Percentiles rank a stretch among this genome's conserved stretches.
phyloP scores from a whole-genome alignment of 495 filamentous ascomycete species.

The Podospora appendiculata region DNA sequence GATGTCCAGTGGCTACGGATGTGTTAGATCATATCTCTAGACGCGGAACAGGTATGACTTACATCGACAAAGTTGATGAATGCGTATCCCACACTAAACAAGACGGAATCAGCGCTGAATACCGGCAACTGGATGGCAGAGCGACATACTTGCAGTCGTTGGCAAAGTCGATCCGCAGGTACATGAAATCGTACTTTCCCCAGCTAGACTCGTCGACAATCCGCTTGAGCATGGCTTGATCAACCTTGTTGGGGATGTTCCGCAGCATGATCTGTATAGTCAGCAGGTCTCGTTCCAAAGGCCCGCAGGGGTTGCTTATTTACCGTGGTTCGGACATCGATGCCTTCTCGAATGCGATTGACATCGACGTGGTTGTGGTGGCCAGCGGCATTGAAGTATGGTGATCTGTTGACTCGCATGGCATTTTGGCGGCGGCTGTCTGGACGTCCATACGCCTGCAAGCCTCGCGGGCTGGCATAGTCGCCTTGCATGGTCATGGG shows the following conservation, averaged over 20 bases:
- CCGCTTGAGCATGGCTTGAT: slow-evolving; percentile 68
- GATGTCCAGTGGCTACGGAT: slow-evolving; percentile 58
- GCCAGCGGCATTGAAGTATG: slow-evolving; percentile 32
- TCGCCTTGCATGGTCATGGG: slow-evolving; percentile 22
- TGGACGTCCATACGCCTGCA: slow-evolving; percentile 18
- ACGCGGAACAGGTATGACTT: slow-evolving; percentile 21
- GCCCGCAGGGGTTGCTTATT: slow-evolving; percentile 12
- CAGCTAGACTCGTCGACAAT: slow-evolving; percentile 72
- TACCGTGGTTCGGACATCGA: slow-evolving; percentile 69
- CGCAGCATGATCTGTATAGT: slow-evolving; percentile 77
- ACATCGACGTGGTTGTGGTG: slow-evolving; percentile 64
- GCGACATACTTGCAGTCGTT: slow-evolving; percentile 77
- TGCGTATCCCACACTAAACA: slow-evolving; percentile 81
- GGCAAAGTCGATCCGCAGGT: slow-evolving; percentile 86
- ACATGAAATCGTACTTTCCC: slow-evolving; percentile 89
- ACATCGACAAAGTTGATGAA: slow-evolving; percentile 93
- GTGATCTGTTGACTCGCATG: slow-evolving; percentile 28
- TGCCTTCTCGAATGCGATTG: slow-evolving; percentile 54
- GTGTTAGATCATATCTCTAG: slow-evolving; percentile 18
- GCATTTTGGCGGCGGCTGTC: slow-evolving; percentile 34
- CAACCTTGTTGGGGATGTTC: slow-evolving; percentile 89
- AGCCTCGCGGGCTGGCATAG: slow-evolving; percentile 21
- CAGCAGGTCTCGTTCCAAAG: slow-evolving; percentile 1
- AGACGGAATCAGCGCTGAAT: slow-evolving; percentile 19
- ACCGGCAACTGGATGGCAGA: not conserved